Evolutionary conservation across 1,139 yeast genomes (phyloP).

Genomic region (Suhomyces ambrosiae): DNA sequence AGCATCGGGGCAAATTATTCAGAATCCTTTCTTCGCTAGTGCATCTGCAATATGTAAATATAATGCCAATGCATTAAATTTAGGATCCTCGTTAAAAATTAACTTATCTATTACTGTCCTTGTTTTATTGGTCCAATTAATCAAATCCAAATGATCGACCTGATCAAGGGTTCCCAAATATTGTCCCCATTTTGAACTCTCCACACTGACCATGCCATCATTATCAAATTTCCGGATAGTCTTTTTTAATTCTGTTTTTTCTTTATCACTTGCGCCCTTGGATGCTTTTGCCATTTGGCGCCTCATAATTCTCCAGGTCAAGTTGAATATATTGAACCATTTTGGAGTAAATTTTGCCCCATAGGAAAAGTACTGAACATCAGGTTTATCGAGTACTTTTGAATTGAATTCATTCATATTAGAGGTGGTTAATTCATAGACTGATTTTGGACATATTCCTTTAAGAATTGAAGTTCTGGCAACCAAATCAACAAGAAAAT

Average conservation of each 20-base stretch:
- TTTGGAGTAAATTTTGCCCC: slow-evolving; percentile 73
- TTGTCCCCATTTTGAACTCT: slow-evolving; percentile 81
- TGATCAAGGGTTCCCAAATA: slow-evolving; percentile 75
- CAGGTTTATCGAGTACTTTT: slow-evolving; percentile 53
- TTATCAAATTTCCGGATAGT: slow-evolving; percentile 48
- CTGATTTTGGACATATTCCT: slow-evolving; percentile 43
- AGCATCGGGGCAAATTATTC: no score
- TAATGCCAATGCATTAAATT: slow-evolving; percentile 71
- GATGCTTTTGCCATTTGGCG: slow-evolving; percentile 4
- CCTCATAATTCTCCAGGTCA: slow-evolving; percentile 62
- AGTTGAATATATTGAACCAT: slow-evolving; percentile 61
- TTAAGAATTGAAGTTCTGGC: slow-evolving; percentile 18
- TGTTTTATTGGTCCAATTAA: slow-evolving; percentile 74
- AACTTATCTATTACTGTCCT: slow-evolving; percentile 39
- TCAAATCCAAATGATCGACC: slow-evolving; percentile 84
- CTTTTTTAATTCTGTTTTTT: slow-evolving; percentile 22
- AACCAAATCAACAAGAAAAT: slow-evolving; percentile 49
- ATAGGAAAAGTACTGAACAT: slow-evolving; percentile 75
- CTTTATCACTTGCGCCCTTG: background rate
- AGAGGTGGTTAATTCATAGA: slow-evolving; percentile 62
- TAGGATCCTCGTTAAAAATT: slow-evolving; percentile 38
- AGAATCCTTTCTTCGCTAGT: slow-evolving; percentile 64
- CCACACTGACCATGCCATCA: slow-evolving; percentile 84
- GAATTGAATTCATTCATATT: slow-evolving; percentile 58
- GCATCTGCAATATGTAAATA: slow-evolving; percentile 75